Conservation (phyloP, 306 rosid species). For the Luffa acutangula region DNA sequence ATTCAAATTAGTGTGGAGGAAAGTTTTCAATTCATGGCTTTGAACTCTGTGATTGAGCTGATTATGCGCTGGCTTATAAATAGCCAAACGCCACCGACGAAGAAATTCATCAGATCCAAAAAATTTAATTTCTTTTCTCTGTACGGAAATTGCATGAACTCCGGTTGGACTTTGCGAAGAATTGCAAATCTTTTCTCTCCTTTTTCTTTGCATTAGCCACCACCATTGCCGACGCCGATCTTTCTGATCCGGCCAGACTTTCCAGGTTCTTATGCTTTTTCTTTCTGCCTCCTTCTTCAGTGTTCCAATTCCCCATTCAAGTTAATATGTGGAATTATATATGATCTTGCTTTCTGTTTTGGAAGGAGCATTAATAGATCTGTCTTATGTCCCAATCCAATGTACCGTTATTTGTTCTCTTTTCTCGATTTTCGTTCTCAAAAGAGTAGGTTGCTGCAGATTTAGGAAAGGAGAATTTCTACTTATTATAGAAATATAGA, state of each 20-base stretch:
- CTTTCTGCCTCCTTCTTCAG: neutral
- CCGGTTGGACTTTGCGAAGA: neutral
- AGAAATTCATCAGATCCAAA: constrained; percentile 8
- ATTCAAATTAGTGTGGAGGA: neutral
- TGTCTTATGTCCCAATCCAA: neutral
- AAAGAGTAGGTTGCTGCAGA: neutral
- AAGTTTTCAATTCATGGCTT: neutral
- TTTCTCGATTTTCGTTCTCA: neutral
- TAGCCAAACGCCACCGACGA: neutral
- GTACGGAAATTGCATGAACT: neutral
- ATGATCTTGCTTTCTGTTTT: neutral
- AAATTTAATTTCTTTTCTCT: neutral
- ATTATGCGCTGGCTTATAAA: neutral
- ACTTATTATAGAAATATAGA: neutral
- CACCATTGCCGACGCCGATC: neutral
- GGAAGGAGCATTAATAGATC: constrained; percentile 1
- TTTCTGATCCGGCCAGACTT: neutral
- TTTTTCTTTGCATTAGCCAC: neutral
- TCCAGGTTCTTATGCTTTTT: neutral
- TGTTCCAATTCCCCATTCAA: neutral
- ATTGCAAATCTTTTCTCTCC: neutral
- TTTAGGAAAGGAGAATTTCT: neutral
- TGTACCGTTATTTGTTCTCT: neutral
- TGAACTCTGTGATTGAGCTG: neutral
- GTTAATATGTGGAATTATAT: neutral